Evolutionary conservation across 2,329 filamentous ascomycete species (phyloP).

Genomic region (Pseudogymnoascus sp.): DNA sequence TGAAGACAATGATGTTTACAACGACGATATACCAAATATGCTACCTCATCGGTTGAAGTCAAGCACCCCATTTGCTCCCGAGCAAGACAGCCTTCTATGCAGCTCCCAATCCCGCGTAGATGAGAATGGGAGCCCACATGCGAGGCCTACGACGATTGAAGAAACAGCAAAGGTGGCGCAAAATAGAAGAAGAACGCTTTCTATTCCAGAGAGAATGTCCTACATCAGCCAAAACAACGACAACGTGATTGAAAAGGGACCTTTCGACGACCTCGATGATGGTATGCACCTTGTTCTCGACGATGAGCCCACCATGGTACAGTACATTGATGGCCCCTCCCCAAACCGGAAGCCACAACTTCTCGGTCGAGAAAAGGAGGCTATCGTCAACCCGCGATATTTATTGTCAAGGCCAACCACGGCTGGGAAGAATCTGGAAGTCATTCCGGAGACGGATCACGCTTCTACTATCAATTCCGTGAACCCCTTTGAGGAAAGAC

Average conservation of each 20-base stretch:
- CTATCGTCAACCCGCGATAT: neutral
- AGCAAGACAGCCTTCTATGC: conserved; percentile 8
- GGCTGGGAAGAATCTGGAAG: neutral
- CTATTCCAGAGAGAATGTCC: conserved; percentile 15
- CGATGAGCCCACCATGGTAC: neutral
- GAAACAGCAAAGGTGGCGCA: neutral
- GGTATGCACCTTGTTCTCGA: neutral
- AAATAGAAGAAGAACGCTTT: conserved; percentile 1
- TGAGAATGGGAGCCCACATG: conserved; percentile 22
- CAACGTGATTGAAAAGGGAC: neutral
- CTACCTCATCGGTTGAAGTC: conserved; percentile 9
- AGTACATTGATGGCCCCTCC: neutral
- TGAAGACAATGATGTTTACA: neutral
- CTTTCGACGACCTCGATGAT: neutral
- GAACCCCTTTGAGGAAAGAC: neutral
- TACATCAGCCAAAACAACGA: conserved; percentile 10
- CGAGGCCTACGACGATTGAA: neutral
- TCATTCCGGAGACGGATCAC: neutral
- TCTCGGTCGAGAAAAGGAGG: neutral
- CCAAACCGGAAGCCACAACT: neutral
- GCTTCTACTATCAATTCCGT: neutral
- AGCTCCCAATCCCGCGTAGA: conserved; percentile 18
- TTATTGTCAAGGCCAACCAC: neutral
- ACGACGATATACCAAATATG: neutral
- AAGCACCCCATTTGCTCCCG: conserved; percentile 14